Conservation (phyloP, 306 rosid species). For the Chamaecrista fasciculata region DNA sequence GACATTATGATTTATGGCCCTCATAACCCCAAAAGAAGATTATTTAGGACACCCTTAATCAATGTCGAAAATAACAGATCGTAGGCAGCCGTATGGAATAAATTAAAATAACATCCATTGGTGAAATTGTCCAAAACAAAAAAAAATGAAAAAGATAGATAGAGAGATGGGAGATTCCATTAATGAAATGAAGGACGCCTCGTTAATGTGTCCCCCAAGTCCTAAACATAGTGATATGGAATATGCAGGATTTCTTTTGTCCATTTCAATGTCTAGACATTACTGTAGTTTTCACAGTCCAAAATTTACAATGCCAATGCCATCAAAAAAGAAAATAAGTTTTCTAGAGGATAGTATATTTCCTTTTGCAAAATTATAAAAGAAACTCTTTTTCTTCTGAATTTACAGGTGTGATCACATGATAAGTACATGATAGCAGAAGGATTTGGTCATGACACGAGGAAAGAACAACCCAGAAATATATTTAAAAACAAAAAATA, state of each 20-base stretch:
- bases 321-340: too few species aligned
- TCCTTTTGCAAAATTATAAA: neutral
- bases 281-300: constrained; percentile 48
- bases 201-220: constrained; percentile 64
- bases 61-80: constrained; percentile 37
- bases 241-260: constrained; percentile 41
- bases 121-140: too few species aligned
- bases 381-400: neutral
- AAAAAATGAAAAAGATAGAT: neutral
- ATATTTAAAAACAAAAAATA: neutral
- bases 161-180: constrained; percentile 40
- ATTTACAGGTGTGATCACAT: constrained; percentile 47
- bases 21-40: too few species aligned
- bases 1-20: too few species aligned
- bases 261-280: constrained; percentile 31
- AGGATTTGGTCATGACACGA: neutral
- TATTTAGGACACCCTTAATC: constrained; percentile 14
- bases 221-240: constrained; percentile 39
- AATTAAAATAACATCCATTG: too few species aligned
- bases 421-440: constrained; percentile 33
- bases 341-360: too few species aligned
- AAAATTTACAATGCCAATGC: constrained; percentile 20
- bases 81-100: constrained; percentile 39
- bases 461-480: neutral
- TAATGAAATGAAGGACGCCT: constrained; percentile 44